These are phyloP conservation scores for Dorcoceras hygrometricum DNA, from an alignment of 257 asterid species.

Conservation along the genomic window DNA sequence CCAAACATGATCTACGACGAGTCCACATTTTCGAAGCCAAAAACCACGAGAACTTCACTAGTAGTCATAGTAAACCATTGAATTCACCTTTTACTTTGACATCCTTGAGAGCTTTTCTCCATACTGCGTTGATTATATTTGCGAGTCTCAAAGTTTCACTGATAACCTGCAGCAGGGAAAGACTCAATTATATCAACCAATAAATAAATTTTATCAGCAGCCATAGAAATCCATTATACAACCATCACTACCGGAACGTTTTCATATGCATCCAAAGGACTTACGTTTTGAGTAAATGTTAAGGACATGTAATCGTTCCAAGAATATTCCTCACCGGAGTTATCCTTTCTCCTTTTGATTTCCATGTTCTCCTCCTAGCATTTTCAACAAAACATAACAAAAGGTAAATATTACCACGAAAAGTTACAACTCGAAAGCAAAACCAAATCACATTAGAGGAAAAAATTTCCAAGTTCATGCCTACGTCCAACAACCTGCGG, in stretches of 20 bases:
- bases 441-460: too few species aligned
- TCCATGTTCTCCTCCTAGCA: conserved; percentile 91
- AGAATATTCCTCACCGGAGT: conserved; percentile 50
- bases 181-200: background rate
- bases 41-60: too few species aligned
- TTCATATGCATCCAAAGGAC: conserved; percentile 3
- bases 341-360: conserved; percentile 51
- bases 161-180: conserved; percentile 54
- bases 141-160: conserved; percentile 85
- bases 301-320: conserved; percentile 86
- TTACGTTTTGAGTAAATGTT: conserved; percentile 76
- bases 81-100: conserved; percentile 74
- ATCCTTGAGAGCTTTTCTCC: conserved; percentile 94
- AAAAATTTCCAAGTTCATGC: too few species aligned
- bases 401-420: background rate
- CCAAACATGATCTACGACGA: too few species aligned
- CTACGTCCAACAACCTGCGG: too few species aligned
- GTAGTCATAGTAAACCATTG: background rate
- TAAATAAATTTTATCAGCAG: background rate
- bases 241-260: background rate
- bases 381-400: background rate
- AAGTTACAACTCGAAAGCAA: background rate
- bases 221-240: background rate
- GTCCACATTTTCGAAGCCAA: too few species aligned
- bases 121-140: conserved; percentile 86